phyloP scores from a whole-genome alignment of 768 basidiomycete genomes.

The Mycena maculata region DNA sequence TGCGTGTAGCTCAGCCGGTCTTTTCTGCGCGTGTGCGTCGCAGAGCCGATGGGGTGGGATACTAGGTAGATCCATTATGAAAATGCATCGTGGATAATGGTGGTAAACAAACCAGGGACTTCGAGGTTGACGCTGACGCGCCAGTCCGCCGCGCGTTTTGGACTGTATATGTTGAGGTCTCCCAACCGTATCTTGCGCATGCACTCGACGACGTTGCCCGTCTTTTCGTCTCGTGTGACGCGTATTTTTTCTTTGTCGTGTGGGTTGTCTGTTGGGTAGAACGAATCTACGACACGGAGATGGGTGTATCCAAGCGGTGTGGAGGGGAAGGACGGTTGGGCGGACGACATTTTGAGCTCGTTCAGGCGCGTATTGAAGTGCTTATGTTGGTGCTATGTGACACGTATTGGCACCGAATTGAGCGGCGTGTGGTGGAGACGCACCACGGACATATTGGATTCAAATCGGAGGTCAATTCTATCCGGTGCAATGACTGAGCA shows the following conservation, averaged over 20 bases:
- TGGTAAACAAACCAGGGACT: slow-evolving; percentile 73
- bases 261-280: slow-evolving; percentile 63
- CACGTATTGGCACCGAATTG: slow-evolving; percentile 28
- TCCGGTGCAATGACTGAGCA: slow-evolving; percentile 75
- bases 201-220: slow-evolving; percentile 69
- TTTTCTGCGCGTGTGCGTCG: slow-evolving; percentile 77
- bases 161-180: slow-evolving; percentile 88
- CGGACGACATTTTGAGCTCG: slow-evolving; percentile 70
- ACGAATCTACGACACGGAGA: slow-evolving; percentile 81
- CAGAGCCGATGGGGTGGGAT: slow-evolving; percentile 72
- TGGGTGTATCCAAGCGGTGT: slow-evolving; percentile 81
- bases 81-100: background rate
- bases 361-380: slow-evolving; percentile 92
- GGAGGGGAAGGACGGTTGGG: slow-evolving; percentile 61
- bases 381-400: slow-evolving; percentile 80
- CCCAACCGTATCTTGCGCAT: slow-evolving; percentile 87
- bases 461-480: slow-evolving; percentile 76
- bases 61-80: slow-evolving; percentile 51
- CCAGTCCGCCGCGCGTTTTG: slow-evolving; percentile 89
- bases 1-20: slow-evolving; percentile 94
- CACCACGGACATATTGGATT: slow-evolving; percentile 93
- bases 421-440: slow-evolving; percentile 44
- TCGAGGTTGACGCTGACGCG: slow-evolving; percentile 94
- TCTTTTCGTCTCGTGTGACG: slow-evolving; percentile 86
- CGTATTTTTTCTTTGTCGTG: slow-evolving; percentile 72